Conservation (phyloP, 345 rosid species). For the Linum tenue region DNA sequence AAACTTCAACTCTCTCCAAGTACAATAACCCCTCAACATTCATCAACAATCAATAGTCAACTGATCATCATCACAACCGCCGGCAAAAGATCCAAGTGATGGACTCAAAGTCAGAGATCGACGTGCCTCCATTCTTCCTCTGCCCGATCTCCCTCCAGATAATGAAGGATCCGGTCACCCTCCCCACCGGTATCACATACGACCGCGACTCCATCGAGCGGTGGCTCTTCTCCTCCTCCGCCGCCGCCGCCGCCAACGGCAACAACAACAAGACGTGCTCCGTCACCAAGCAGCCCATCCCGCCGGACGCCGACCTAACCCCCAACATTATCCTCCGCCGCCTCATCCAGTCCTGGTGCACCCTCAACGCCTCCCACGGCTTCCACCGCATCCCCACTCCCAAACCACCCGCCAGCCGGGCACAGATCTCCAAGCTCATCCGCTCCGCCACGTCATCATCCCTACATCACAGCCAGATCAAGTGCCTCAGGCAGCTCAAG, state of each 20-base stretch:
- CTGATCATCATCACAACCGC: not conserved
- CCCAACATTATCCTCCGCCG: constrained; percentile 88
- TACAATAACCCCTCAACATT: not conserved
- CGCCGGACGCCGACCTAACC: constrained; percentile 43
- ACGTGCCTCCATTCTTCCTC: constrained; percentile 50
- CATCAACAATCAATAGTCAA: constrained; percentile 8
- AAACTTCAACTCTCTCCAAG: not conserved
- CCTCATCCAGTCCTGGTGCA: constrained; percentile 89
- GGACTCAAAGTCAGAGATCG: constrained; percentile 45
- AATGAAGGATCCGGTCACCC: constrained; percentile 69
- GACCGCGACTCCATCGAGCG: constrained; percentile 60
- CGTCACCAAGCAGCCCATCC: constrained; percentile 53
- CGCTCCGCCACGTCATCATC: constrained; percentile 33
- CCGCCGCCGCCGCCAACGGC: not conserved
- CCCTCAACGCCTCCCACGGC: constrained; percentile 66
- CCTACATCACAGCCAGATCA: constrained; percentile 20
- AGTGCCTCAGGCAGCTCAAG: constrained; percentile 43
- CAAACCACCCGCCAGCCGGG: constrained; percentile 48
- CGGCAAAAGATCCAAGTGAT: not conserved
- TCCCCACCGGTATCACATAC: constrained; percentile 58
- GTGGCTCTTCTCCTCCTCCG: constrained; percentile 37
- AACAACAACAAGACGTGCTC: constrained; percentile 48
- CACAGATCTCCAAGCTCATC: constrained; percentile 53
- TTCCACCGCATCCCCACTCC: constrained; percentile 87
- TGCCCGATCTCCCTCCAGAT: constrained; percentile 67